Base-by-base conservation (phyloP, 805 yeast species). In the Suhomyces sp. region DNA sequence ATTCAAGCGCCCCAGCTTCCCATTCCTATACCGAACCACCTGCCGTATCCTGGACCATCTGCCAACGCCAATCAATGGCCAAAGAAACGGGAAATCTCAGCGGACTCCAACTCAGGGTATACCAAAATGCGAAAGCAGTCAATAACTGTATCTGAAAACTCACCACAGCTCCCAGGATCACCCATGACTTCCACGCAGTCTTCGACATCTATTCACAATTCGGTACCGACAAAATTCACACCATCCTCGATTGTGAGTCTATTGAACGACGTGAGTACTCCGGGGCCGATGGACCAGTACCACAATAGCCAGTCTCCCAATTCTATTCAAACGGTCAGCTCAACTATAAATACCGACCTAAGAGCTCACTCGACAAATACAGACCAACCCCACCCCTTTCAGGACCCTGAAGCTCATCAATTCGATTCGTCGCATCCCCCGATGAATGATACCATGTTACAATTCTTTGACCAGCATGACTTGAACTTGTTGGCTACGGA, bases 401-500 rank as follows among this genome's bases (percentile, higher is more conserved):
- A n/a, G 22, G 22, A 19, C 12, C 7, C 31, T 10, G 13, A 19
- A 6, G 15, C 31, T 5, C 20, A 13, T n/a, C n/a, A n/a, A n/a
- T 26, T 13, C 13, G 20, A n/a, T n/a, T 21, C 31, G 11, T 24
- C 28, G 13, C 34, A 28, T 16, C 23, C 17, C 3, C 34, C n/a
- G n/a, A n/a, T n/a, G n/a, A n/a, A n/a, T n/a, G n/a, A n/a, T n/a
- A n/a, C n/a, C 20, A 37, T 37, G 28, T 32, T 37, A 4, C 44
- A 26, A 29, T 38, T 36, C 15, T 55, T 49, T 30, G 50, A 53
- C 34, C 52, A 48, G 18, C 54, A 54, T 10, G 72, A 67, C 39
- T 51, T 68, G 34, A 51, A 64, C 25, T 28, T 62, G 8, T 44
- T 68, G 12, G 72, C 72, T 0, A 39, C 53, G 6, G 72, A 68